Conservation (phyloP, 495 filamentous ascomycete species). For the Platismatia glauca region DNA sequence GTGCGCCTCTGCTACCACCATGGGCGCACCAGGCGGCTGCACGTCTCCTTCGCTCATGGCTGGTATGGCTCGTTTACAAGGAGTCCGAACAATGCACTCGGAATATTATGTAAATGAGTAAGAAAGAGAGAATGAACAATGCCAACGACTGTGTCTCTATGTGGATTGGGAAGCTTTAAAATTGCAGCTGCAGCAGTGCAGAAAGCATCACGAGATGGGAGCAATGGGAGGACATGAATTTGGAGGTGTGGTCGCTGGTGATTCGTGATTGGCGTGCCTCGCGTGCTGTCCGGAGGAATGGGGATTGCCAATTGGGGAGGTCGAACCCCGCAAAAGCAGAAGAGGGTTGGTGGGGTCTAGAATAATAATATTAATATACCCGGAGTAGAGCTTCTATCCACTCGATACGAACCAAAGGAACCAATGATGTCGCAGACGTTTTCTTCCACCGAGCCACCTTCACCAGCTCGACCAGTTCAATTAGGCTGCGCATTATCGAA, state of each 20-base stretch:
- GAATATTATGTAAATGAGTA: neutral
- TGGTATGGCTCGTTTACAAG: neutral
- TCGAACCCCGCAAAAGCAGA: no score
- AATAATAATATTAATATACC: no score
- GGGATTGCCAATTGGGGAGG: neutral
- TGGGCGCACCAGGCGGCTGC: conserved; percentile 15
- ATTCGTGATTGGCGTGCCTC: no score
- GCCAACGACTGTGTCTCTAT: neutral
- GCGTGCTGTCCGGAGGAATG: neutral
- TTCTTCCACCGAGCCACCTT: no score
- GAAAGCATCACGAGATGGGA: neutral
- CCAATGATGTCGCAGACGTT: no score
- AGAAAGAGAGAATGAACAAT: neutral
- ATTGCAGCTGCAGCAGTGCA: neutral
- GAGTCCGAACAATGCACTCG: neutral
- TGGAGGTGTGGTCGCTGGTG: neutral
- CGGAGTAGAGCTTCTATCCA: no score
- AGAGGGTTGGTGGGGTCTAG: no score
- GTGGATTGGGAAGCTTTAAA: neutral
- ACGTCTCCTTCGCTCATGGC: conserved; percentile 24
- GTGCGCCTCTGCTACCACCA: conserved; percentile 24
- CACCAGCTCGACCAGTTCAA: no score
- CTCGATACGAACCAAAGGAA: no score
- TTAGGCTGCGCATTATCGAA: no score
- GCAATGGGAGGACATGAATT: neutral